Evolutionary conservation across 2,329 filamentous ascomycete species (phyloP).

Genomic region (Beauveria bassiana): DNA sequence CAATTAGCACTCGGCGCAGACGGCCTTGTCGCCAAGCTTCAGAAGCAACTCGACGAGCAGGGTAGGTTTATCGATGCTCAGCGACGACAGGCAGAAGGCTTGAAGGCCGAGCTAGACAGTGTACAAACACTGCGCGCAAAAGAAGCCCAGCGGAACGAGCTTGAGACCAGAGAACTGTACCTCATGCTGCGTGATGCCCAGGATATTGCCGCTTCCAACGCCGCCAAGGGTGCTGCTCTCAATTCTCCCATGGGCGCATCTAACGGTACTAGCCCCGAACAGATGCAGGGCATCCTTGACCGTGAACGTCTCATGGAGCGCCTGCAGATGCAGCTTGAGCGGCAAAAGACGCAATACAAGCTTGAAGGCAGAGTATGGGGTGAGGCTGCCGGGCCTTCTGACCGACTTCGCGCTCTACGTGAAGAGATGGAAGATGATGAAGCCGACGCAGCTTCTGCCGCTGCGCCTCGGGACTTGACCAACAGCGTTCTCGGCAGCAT

Average conservation of each 20-base stretch:
- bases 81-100: slow-evolving; percentile 71
- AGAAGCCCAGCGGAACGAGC: slow-evolving; percentile 87
- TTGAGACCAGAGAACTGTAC: slow-evolving; percentile 93
- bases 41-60: slow-evolving; percentile 92
- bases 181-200: slow-evolving; percentile 97
- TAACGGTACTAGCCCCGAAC: slow-evolving; percentile 52
- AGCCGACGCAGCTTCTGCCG: slow-evolving; percentile 38
- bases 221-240: slow-evolving; percentile 47
- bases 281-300: slow-evolving; percentile 88
- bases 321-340: slow-evolving; percentile 88
- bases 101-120: slow-evolving; percentile 85
- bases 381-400: slow-evolving; percentile 74
- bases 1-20: slow-evolving; percentile 88
- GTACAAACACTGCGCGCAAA: slow-evolving; percentile 79
- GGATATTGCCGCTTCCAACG: slow-evolving; percentile 85
- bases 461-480: slow-evolving; percentile 55
- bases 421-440: slow-evolving; percentile 84
- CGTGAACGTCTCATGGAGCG: slow-evolving; percentile 88
- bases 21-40: slow-evolving; percentile 83
- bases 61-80: slow-evolving; percentile 84
- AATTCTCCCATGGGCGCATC: slow-evolving; percentile 41
- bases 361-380: slow-evolving; percentile 90
- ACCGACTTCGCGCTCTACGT: slow-evolving; percentile 81
- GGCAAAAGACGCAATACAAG: slow-evolving; percentile 96
- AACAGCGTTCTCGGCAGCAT: slow-evolving; percentile 69